Percentiles rank a stretch among this genome's conserved stretches.
These are phyloP conservation scores for Macroventuria anomochaeta DNA, from an alignment of 2,329 filamentous ascomycete species.

Conservation along the genomic window DNA sequence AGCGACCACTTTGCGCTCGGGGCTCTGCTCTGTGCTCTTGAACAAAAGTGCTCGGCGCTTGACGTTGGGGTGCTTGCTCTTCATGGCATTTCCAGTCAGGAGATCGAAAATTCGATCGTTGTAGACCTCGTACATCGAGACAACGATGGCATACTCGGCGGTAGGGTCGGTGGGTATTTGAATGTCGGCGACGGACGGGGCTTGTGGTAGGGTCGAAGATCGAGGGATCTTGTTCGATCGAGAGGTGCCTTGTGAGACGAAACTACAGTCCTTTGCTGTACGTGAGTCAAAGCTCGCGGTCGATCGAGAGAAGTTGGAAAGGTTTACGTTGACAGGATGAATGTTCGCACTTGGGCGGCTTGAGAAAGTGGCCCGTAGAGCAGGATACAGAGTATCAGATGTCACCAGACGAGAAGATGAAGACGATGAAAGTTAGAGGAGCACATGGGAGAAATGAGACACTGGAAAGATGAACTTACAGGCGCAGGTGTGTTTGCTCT, in stretches of 20 bases:
- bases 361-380: constrained; percentile 27
- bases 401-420: constrained; percentile 17
- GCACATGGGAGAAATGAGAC: constrained; percentile 12
- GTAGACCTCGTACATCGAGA: constrained; percentile 99
- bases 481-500: constrained; percentile 56
- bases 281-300: constrained; percentile 37
- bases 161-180: constrained; percentile 69
- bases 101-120: constrained; percentile 98
- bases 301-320: constrained; percentile 36
- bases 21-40: constrained; percentile 86
- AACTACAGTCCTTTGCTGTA: constrained; percentile 60
- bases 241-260: constrained; percentile 63
- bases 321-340: constrained; percentile 37
- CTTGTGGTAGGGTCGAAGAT: constrained; percentile 73
- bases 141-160: constrained; percentile 83
- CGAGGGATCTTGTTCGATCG: constrained; percentile 66
- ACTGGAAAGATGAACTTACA: constrained; percentile 42
- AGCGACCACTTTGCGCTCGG: constrained; percentile 92
- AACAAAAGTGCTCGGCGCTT: constrained; percentile 83
- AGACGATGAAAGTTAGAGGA: constrained; percentile 21
- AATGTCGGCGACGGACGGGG: constrained; percentile 76
- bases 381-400: constrained; percentile 30
- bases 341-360: constrained; percentile 19
- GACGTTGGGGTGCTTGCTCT: constrained; percentile 58
- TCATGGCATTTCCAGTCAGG: constrained; percentile 68